These are phyloP conservation scores for Brassica balearica DNA, from an alignment of 441 rosid species.

Conservation along the genomic window DNA sequence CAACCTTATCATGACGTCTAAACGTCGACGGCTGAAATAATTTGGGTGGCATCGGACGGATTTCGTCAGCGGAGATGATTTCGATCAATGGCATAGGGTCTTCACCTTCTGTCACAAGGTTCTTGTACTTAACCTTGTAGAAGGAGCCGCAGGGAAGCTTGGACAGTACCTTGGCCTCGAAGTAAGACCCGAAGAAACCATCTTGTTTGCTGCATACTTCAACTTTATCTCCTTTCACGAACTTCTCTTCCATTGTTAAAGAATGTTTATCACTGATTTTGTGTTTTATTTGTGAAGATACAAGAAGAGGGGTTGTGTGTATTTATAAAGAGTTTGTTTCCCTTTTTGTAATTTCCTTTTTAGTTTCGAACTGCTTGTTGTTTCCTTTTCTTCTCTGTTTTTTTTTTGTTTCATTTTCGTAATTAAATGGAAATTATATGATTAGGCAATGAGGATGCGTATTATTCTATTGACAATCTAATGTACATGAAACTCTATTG, in stretches of 20 bases:
- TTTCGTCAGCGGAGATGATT: conserved; percentile 37
- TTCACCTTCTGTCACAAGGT: conserved; percentile 35
- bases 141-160: background rate
- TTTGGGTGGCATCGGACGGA: conserved; percentile 43
- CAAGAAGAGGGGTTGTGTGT: background rate
- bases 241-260: conserved; percentile 15
- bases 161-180: conserved; percentile 25
- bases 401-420: background rate
- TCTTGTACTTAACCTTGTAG: conserved; percentile 40
- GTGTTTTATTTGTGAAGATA: background rate
- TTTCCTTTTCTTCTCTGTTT: background rate
- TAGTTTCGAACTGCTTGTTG: background rate
- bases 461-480: background rate
- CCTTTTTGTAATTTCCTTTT: conserved; percentile 1
- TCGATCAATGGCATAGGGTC: conserved; percentile 38
- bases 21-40: conserved; percentile 7
- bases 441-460: background rate
- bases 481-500: too few relatives aligned
- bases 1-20: conserved; percentile 28
- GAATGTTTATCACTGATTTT: background rate
- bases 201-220: conserved; percentile 47
- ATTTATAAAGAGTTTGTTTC: conserved; percentile 15
- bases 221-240: conserved; percentile 23
- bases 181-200: conserved; percentile 45
- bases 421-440: background rate